phyloP scores from a whole-genome alignment of 176 grass and related monocot genomes.

The Metroxylon sagu region DNA sequence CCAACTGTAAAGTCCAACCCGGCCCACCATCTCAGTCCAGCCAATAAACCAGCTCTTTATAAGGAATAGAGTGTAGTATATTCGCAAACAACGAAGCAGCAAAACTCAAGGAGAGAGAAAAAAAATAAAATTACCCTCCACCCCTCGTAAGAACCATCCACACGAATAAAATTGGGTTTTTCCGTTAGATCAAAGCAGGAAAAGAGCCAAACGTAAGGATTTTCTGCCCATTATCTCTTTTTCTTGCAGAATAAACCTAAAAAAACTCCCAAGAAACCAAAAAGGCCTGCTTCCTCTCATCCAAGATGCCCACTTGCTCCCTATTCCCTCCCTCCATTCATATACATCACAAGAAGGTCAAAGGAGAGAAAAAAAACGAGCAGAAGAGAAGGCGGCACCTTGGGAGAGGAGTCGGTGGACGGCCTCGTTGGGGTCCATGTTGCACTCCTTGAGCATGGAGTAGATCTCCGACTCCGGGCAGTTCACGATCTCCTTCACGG shows the following conservation, averaged over 20 bases:
- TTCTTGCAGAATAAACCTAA: neutral
- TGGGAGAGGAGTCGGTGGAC: slow-evolving; percentile 90
- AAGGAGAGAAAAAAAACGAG: neutral
- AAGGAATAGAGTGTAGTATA: too few species aligned
- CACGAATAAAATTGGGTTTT: neutral
- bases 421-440: slow-evolving; percentile 94
- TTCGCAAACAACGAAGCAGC: too few species aligned
- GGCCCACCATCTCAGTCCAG: too few species aligned
- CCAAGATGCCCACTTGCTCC: neutral
- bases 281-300: too few species aligned
- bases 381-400: slow-evolving; percentile 17
- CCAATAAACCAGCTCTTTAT: too few species aligned
- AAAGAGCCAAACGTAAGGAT: neutral
- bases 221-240: too few species aligned
- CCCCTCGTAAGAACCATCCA: neutral
- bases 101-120: too few species aligned
- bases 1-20: too few species aligned
- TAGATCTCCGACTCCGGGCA: slow-evolving; percentile 94
- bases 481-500: slow-evolving; percentile 99
- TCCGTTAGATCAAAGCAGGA: slow-evolving; percentile 1
- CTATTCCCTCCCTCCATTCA: too few species aligned
- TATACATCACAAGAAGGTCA: too few species aligned
- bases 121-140: too few species aligned
- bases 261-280: neutral
- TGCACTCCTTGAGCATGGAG: slow-evolving; percentile 79